phyloP scores from a whole-genome alignment of 805 yeast species.

The Pichia gijzeniarum region DNA sequence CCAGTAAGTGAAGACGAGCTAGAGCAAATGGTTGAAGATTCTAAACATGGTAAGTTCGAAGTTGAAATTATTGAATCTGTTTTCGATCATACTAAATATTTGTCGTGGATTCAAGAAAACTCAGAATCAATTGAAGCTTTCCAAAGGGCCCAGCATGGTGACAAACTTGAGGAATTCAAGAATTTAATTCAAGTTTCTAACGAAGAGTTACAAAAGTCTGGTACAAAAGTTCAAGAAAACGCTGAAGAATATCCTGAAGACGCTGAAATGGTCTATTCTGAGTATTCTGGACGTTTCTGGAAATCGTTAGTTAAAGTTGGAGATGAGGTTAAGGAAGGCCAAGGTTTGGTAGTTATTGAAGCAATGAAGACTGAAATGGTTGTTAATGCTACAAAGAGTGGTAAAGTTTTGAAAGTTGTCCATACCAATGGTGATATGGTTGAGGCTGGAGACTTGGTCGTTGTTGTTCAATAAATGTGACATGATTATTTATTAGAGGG shows the following conservation, averaged over 20 bases:
- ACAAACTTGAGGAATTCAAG: slow-evolving; percentile 80
- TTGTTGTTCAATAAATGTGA: slow-evolving; percentile 36
- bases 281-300: slow-evolving; percentile 97
- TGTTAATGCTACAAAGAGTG: slow-evolving; percentile 62
- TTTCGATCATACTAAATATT: slow-evolving; percentile 76
- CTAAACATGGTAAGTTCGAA: slow-evolving; percentile 71
- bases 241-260: slow-evolving; percentile 62
- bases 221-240: slow-evolving; percentile 37
- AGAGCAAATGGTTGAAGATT: slow-evolving; percentile 63
- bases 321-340: slow-evolving; percentile 64
- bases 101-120: slow-evolving; percentile 72
- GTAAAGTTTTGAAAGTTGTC: slow-evolving; percentile 64
- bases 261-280: slow-evolving; percentile 84
- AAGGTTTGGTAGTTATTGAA: slow-evolving; percentile 82
- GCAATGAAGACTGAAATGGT: slow-evolving; percentile 99
- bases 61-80: slow-evolving; percentile 71
- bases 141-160: slow-evolving; percentile 65
- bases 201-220: slow-evolving; percentile 56
- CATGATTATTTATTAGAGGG: neutral
- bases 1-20: slow-evolving; percentile 85
- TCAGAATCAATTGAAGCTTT: slow-evolving; percentile 65
- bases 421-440: slow-evolving; percentile 94
- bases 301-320: slow-evolving; percentile 79
- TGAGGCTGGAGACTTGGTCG: slow-evolving; percentile 94
- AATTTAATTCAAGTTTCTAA: slow-evolving; percentile 75